Conservation (phyloP, 345 rosid species). For the Noccaea caerulescens region DNA sequence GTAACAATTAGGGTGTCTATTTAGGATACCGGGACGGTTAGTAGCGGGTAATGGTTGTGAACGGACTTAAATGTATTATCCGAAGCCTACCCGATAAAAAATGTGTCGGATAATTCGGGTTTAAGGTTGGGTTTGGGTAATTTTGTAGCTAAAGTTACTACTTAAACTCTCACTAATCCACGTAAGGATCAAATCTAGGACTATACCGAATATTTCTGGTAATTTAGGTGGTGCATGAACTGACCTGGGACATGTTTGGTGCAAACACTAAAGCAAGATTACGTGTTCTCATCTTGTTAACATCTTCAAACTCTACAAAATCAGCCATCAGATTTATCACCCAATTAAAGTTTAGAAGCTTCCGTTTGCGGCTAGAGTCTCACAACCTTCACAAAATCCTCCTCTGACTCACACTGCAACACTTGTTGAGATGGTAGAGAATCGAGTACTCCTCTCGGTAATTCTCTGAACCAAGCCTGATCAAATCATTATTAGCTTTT, state of each 20-base stretch:
- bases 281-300: conserved; percentile 92
- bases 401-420: conserved; percentile 81
- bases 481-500: conserved; percentile 2
- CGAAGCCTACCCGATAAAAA: no score
- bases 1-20: no score
- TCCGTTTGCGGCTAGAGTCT: conserved; percentile 78
- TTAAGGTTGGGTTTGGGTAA: no score
- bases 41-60: no score
- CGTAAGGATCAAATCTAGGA: no score
- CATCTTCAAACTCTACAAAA: conserved; percentile 66
- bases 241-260: conserved; percentile 92
- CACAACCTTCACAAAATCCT: conserved; percentile 73
- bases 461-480: conserved; percentile 97
- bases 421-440: conserved; percentile 75
- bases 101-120: no score
- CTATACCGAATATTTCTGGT: no score
- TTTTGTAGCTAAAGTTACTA: no score
- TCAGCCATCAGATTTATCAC: conserved; percentile 89
- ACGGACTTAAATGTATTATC: no score
- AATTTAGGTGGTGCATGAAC: conserved; percentile 10
- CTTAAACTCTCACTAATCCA: no score
- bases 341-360: conserved; percentile 80
- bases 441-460: conserved; percentile 81
- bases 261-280: conserved; percentile 91
- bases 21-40: no score